Base-by-base conservation (phyloP, 2,329 filamentous ascomycete genomes). In the Cephalotrichum gorgonifer region DNA sequence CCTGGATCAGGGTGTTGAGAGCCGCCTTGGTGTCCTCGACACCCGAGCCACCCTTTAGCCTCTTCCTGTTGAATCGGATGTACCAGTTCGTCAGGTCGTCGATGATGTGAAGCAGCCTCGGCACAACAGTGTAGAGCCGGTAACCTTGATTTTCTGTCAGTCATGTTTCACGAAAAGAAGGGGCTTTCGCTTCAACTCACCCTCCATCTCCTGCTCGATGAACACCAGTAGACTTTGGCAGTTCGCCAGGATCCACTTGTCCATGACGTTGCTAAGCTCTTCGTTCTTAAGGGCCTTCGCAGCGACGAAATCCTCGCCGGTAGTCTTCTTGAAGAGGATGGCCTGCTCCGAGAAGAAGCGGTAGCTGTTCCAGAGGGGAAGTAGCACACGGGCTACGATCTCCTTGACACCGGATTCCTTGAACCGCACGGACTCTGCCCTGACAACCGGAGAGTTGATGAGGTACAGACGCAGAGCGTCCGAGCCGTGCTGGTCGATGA, bases 21-120 rank as follows among this genome's bases (percentile, higher is more conserved):
- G 88, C 88, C 58, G 90, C 85, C 41, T 83, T 71, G 11, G 88
- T 93, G 61, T 95, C 88, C 14, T 86, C 77, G 26, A 52, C 6
- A 14, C 86, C 85, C 54, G 85, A 78, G 60, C 87, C 86, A 49
- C 88, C 88, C 78, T 93, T 94, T 55, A 93, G 71, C 47, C 88
- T 79, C 64, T 85, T 85, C 43, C 88, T 78, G 70, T 93, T 93
- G 73, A 93, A 90, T 50, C 87, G 79, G 62, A 94, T 94, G 69
- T 93, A 94, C 88, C 87, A 94, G 66, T 95, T 94, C 8, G 88
- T 93, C 17, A 85, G 85, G 65, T 90, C 86, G 59, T 94, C 88
- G 55, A 94, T 90, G 61, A 90, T 73, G 50, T 75, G 75, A 20
- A 90, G 74, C 52, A 94, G 69, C 51, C 84, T 75, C 6, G 88